These are phyloP conservation scores for Ganoderma leucocontextum DNA, from an alignment of 1,284 basidiomycete species.

Conservation along the genomic window DNA sequence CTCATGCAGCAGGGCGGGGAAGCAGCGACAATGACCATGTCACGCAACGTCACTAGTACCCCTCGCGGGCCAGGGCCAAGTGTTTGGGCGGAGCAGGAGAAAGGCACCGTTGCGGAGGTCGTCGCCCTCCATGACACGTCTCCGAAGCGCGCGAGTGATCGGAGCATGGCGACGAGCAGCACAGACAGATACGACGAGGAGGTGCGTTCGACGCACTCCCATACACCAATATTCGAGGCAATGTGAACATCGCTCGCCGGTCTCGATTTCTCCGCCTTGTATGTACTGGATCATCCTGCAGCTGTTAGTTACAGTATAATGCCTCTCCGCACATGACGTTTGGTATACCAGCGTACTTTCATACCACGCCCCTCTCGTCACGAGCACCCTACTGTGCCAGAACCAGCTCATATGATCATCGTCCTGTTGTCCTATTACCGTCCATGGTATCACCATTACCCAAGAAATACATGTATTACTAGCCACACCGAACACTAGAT, in stretches of 20 bases:
- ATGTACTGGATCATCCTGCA: no score
- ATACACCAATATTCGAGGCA: slow-evolving; percentile 16
- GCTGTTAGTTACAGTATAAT: no score
- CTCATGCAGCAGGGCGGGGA: slow-evolving; percentile 57
- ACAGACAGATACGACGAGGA: slow-evolving; percentile 18
- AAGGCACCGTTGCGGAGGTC: slow-evolving; percentile 29
- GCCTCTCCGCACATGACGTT: background rate
- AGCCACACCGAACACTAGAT: background rate
- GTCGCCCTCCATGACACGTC: slow-evolving; percentile 32
- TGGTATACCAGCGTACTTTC: background rate
- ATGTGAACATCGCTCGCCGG: background rate
- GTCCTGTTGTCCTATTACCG: background rate
- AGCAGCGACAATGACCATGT: slow-evolving; percentile 54
- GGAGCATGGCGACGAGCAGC: slow-evolving; percentile 16
- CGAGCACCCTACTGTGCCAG: background rate
- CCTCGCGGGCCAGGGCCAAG: slow-evolving; percentile 24
- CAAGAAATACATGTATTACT: slow-evolving; percentile 11
- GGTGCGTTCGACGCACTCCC: slow-evolving; percentile 15
- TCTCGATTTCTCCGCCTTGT: background rate
- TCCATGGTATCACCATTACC: background rate
- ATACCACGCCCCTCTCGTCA: background rate
- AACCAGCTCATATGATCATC: background rate
- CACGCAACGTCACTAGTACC: slow-evolving; percentile 12
- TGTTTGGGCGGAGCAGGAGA: slow-evolving; percentile 33
- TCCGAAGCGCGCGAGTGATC: slow-evolving; percentile 20